These are phyloP conservation scores for Blastocladiella emersonii DNA, from an alignment of 371 early-diverging fungal species.

Conservation along the genomic window DNA sequence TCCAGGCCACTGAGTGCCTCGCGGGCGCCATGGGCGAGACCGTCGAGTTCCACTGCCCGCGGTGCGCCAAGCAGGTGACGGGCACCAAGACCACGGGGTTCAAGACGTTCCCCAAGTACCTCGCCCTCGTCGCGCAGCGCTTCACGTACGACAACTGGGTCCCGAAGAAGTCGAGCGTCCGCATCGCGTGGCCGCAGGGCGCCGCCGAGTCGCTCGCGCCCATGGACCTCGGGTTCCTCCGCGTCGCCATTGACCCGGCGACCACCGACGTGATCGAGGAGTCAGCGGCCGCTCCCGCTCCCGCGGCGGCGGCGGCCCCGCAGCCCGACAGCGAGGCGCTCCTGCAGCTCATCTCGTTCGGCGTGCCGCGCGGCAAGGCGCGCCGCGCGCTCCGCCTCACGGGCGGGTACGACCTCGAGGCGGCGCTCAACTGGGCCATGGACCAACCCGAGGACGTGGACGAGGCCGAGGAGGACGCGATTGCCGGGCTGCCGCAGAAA, in stretches of 20 bases:
- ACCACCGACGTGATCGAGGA: background rate
- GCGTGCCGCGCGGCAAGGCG: conserved; percentile 73
- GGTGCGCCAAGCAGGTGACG: conserved; percentile 48
- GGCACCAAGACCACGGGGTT: conserved; percentile 62
- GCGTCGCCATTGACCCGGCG: conserved; percentile 14
- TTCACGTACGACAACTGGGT: conserved; percentile 86
- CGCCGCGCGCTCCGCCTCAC: conserved; percentile 64
- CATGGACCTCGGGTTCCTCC: conserved; percentile 59
- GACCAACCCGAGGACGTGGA: conserved; percentile 88
- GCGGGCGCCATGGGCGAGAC: conserved; percentile 40
- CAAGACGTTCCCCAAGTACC: conserved; percentile 65
- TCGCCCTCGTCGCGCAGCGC: conserved; percentile 64
- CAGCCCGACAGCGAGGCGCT: conserved; percentile 47
- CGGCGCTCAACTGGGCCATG: conserved; percentile 86
- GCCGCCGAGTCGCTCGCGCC: background rate
- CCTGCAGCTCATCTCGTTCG: conserved; percentile 70
- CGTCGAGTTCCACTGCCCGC: conserved; percentile 66
- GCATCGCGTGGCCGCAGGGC: background rate
- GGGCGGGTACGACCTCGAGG: conserved; percentile 65
- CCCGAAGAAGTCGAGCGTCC: conserved; percentile 48
- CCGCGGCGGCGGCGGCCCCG: conserved; percentile 20
- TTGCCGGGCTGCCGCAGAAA: background rate
- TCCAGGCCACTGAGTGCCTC: conserved; percentile 51
- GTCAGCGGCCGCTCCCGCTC: conserved; percentile 11
- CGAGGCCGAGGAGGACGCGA: conserved; percentile 8